Conservation (phyloP, 1,284 basidiomycete genomes). For the Athelia psychrophila region DNA sequence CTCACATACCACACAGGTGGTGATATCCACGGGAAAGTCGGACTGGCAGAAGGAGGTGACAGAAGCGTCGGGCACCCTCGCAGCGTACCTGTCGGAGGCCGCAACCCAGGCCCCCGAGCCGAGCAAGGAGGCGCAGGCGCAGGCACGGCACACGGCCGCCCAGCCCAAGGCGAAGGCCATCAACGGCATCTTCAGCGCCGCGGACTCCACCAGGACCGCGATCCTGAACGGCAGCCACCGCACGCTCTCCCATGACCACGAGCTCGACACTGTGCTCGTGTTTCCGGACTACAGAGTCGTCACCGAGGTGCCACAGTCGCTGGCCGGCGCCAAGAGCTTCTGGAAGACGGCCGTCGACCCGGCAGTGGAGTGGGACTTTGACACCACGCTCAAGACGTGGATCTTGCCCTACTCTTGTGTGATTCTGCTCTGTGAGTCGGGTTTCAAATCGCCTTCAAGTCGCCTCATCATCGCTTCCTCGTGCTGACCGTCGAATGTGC, state of each 20-base stretch:
- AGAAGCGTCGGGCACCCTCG: conserved; percentile 63
- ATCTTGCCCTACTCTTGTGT: conserved; percentile 74
- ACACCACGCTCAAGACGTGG: conserved; percentile 59
- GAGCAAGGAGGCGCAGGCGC: conserved; percentile 19
- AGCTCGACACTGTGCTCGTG: conserved; percentile 68
- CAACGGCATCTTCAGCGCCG: conserved; percentile 55
- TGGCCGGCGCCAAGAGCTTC: conserved; percentile 65
- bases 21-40: conserved; percentile 85
- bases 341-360: conserved; percentile 66
- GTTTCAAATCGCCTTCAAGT: conserved; percentile 3
- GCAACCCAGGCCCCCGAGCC: conserved; percentile 18
- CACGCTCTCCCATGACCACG: conserved; percentile 53
- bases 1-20: conserved; percentile 30
- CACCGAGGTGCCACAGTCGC: conserved; percentile 60
- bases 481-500: not conserved
- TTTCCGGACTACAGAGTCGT: conserved; percentile 90
- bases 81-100: conserved; percentile 50
- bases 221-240: conserved; percentile 82
- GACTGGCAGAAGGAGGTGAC: conserved; percentile 85
- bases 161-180: conserved; percentile 26
- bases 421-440: conserved; percentile 76
- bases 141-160: conserved; percentile 19
- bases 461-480: no score
- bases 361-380: conserved; percentile 43
- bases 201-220: conserved; percentile 57